phyloP scores from a whole-genome alignment of 176 grass and related monocot species.

The Oryza meridionalis region DNA sequence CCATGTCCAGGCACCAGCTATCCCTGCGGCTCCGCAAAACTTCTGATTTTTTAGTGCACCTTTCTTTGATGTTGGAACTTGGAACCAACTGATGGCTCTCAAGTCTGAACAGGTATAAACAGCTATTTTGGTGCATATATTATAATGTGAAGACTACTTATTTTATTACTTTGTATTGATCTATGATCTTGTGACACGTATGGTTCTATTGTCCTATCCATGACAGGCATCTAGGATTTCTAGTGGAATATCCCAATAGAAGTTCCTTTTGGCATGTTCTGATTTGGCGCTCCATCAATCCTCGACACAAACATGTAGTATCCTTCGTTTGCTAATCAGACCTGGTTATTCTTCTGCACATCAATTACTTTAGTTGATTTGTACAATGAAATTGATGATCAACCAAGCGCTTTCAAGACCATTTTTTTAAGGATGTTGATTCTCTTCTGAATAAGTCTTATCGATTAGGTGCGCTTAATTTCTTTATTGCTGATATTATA shows the following conservation, averaged over 20 bases:
- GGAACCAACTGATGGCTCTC: conserved; percentile 5
- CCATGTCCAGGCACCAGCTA: not conserved
- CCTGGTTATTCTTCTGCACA: not conserved
- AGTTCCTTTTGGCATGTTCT: not conserved
- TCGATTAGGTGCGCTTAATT: not conserved
- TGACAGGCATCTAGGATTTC: conserved; percentile 1
- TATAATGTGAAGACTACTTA: not conserved
- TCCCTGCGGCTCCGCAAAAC: not conserved
- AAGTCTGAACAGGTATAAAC: conserved; percentile 23
- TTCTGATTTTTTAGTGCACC: not conserved
- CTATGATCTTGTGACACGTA: conserved; percentile 17
- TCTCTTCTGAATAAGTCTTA: not conserved
- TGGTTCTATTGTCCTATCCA: not conserved
- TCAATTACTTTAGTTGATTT: not conserved
- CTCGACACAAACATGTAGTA: conserved; percentile 11
- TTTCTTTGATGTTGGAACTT: conserved; percentile 30
- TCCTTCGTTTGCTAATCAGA: not conserved
- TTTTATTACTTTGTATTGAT: conserved; percentile 17
- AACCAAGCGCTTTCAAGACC: not conserved
- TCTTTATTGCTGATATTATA: not conserved
- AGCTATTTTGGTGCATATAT: not conserved
- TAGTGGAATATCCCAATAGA: conserved; percentile 23
- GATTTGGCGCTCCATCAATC: not conserved
- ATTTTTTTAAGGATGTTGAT: not conserved
- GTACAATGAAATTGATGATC: not conserved